A percentile compares a stretch with the other conserved stretches of the same genome.
Evolutionary conservation across 2,329 filamentous ascomycete genomes (phyloP).

Genomic region (Neoascochyta sp.): DNA sequence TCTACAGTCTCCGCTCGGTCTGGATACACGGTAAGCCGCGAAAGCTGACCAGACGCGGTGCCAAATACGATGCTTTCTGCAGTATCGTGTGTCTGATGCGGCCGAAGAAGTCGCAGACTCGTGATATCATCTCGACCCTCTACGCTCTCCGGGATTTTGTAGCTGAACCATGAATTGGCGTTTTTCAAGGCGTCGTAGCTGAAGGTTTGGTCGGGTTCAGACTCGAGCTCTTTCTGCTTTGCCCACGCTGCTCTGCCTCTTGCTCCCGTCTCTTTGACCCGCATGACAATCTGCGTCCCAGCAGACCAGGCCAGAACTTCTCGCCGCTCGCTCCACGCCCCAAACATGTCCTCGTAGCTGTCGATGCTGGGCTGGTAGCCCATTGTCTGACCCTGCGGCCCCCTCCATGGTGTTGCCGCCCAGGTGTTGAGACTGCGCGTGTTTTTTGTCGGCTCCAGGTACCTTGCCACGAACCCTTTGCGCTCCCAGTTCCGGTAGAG

Average conservation of each 20-base stretch:
- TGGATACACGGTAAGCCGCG: slow-evolving; percentile 23
- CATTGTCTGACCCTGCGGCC: slow-evolving; percentile 50
- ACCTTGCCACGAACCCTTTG: slow-evolving; percentile 54
- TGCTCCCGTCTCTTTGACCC: slow-evolving; percentile 45
- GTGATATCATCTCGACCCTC: slow-evolving; percentile 60
- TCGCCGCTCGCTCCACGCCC: slow-evolving; percentile 42
- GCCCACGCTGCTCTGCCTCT: slow-evolving; percentile 20
- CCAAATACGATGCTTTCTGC: slow-evolving; percentile 53
- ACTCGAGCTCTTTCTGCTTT: slow-evolving; percentile 6
- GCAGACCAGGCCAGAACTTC: slow-evolving; percentile 60
- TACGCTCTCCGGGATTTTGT: slow-evolving; percentile 48
- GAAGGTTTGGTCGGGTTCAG: slow-evolving; percentile 16
- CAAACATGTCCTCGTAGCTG: slow-evolving; percentile 52
- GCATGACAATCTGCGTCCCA: slow-evolving; percentile 54
- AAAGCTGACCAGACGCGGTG: slow-evolving; percentile 54
- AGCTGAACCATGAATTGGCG: slow-evolving; percentile 48
- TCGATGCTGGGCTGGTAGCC: slow-evolving; percentile 59
- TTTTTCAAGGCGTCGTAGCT: slow-evolving; percentile 33
- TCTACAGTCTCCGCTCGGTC: slow-evolving; percentile 8
- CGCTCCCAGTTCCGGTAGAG: slow-evolving; percentile 56
- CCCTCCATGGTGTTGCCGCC: slow-evolving; percentile 38
- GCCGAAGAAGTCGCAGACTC: slow-evolving; percentile 51
- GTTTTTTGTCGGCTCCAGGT: slow-evolving; percentile 45
- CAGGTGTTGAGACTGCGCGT: slow-evolving; percentile 37
- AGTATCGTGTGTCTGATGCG: slow-evolving; percentile 36